Conservation (phyloP, 2,329 filamentous ascomycete genomes). For the Acephala macrosclerotiorum region DNA sequence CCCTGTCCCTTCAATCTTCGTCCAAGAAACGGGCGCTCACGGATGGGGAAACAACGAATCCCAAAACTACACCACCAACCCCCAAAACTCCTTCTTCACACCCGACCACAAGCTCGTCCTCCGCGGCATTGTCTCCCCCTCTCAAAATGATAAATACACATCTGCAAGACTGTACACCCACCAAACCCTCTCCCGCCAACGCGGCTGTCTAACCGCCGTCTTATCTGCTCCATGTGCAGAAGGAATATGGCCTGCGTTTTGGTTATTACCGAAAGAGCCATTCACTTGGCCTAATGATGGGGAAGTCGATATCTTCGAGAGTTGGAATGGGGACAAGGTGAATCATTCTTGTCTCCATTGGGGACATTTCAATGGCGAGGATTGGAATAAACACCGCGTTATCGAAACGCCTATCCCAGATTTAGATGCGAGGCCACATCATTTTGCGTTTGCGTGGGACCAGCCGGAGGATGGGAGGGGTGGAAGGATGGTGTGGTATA, state of each 20-base stretch:
- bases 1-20: constrained; percentile 59
- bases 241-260: constrained; percentile 69
- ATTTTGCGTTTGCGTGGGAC: constrained; percentile 65
- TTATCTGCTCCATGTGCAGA: constrained; percentile 59
- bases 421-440: constrained; percentile 54
- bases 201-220: constrained; percentile 60
- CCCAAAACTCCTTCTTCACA: constrained; percentile 61
- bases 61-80: constrained; percentile 60
- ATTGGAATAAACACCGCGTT: constrained; percentile 64
- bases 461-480: constrained; percentile 51
- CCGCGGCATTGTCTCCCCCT: constrained; percentile 53
- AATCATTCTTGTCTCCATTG: constrained; percentile 67
- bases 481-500: constrained; percentile 63
- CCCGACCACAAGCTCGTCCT: constrained; percentile 59
- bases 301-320: constrained; percentile 67
- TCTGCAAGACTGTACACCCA: constrained; percentile 62
- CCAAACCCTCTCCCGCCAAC: constrained; percentile 56
- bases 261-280: constrained; percentile 64
- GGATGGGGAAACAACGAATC: constrained; percentile 70
- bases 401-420: constrained; percentile 57
- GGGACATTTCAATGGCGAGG: constrained; percentile 61
- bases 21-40: constrained; percentile 61
- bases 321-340: constrained; percentile 63
- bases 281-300: constrained; percentile 66
- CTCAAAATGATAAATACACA: constrained; percentile 56